Evolutionary conservation across 108 stramenopile genomes (phyloP).

Genomic region (Conticribra guillardii): DNA sequence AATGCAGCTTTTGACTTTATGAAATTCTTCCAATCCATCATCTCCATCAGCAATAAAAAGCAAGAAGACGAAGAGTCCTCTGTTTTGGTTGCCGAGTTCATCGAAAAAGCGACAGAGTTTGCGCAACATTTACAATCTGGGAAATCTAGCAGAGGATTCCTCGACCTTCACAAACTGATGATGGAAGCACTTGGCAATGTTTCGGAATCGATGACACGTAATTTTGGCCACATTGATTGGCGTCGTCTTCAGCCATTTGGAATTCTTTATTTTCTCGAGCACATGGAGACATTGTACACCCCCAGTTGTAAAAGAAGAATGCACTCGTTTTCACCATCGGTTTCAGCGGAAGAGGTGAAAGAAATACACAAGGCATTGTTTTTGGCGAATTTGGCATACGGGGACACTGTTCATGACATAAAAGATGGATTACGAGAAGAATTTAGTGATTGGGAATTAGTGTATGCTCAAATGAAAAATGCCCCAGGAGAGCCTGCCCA

Average conservation of each 20-base stretch:
- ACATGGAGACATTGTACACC: slow-evolving; percentile 36
- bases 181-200: slow-evolving; percentile 8
- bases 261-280: slow-evolving; percentile 42
- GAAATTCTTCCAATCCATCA: slow-evolving; percentile 12
- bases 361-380: slow-evolving; percentile 41
- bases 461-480: slow-evolving; percentile 23
- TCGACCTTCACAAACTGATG: slow-evolving; percentile 10
- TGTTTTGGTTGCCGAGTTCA: slow-evolving; percentile 3
- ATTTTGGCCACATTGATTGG: slow-evolving; percentile 27
- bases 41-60: background rate
- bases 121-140: background rate
- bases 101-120: slow-evolving; percentile 5
- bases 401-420: slow-evolving; percentile 18
- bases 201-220: slow-evolving; percentile 3
- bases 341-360: slow-evolving; percentile 11
- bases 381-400: slow-evolving; percentile 38
- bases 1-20: too few relatives aligned
- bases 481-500: slow-evolving; percentile 38
- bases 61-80: background rate
- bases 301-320: slow-evolving; percentile 45
- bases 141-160: slow-evolving; percentile 1
- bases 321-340: slow-evolving; percentile 27
- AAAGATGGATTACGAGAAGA: slow-evolving; percentile 4
- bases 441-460: slow-evolving; percentile 24
- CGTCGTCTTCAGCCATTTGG: slow-evolving; percentile 2